These are phyloP conservation scores for Escallonia herrerae DNA, from an alignment of 129 eudicot species.

Conservation along the genomic window DNA sequence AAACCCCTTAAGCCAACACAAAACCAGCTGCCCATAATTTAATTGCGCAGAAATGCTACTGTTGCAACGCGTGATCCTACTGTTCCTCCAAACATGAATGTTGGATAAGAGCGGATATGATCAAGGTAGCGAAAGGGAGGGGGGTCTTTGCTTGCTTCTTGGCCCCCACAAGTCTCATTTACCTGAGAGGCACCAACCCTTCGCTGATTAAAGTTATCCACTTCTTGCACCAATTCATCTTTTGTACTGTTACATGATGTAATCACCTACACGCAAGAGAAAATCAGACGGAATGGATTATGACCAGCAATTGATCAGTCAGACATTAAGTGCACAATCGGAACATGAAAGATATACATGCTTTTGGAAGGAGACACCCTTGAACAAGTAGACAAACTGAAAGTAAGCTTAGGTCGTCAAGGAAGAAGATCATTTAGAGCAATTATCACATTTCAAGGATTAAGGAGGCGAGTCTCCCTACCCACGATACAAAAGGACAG, in stretches of 20 bases:
- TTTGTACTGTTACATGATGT: constrained; percentile 88
- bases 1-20: constrained; percentile 13
- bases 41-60: constrained; percentile 80
- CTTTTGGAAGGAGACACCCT: neutral
- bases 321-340: neutral
- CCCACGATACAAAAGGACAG: neutral
- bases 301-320: neutral
- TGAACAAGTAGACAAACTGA: neutral
- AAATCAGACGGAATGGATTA: neutral
- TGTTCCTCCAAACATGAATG: constrained; percentile 94
- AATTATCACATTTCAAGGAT: too few species aligned
- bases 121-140: constrained; percentile 62
- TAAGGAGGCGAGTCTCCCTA: too few species aligned
- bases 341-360: neutral
- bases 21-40: constrained; percentile 9
- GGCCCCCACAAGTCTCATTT: constrained; percentile 6
- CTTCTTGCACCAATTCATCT: constrained; percentile 87
- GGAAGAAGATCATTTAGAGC: too few species aligned
- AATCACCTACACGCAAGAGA: constrained; percentile 43
- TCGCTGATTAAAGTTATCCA: constrained; percentile 68
- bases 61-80: constrained; percentile 96
- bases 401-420: too few species aligned
- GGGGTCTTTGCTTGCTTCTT: constrained; percentile 1
- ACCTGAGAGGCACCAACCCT: constrained; percentile 38
- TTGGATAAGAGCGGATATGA: constrained; percentile 87